Base-by-base conservation (phyloP, 2,329 filamentous ascomycete genomes). In the Furcasterigmium sp. region DNA sequence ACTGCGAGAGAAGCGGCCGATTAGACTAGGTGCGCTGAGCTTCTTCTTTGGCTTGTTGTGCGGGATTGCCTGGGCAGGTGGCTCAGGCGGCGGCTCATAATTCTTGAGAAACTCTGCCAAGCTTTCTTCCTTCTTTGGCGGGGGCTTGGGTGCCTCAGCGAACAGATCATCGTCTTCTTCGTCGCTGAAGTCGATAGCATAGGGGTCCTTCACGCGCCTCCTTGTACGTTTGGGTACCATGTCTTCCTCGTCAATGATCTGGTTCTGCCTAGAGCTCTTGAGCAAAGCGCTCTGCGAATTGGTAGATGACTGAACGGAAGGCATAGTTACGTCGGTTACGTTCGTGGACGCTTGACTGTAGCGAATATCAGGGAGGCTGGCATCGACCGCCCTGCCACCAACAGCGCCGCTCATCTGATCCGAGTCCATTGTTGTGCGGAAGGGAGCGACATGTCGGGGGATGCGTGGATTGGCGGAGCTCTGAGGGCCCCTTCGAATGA, bases 171-270 rank as follows among this genome's bases (percentile, higher is more conserved):
- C 75, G 8, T 82, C 72, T 5, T 82, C 82, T 42, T 85, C 80
- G 44, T 88, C 84, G 53, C 83, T 86, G 23, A 82, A 71, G 56
- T 96, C 91, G 50, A 97, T 88, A n/a, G 90, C 88, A 52, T 97
- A 97, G 0, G 91, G 93, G 56, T 98, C 93, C 44, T 80, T 86
- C 41, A 90, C 80, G 21, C 88, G 82, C 37, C 84, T 79, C 36
- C 84, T 87, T 56, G 87, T 95, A 42, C 86, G 80, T 53, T 80
- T 77, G 5, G 87, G 84, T 58, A 82, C 75, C 56, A 72, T 72
- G 39, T 76, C 69, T 2, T 72, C 72, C 3, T 76, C 71, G 21
- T 72, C 72, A 48, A 73, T 68, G 41, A 64, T 61, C 40, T 62
- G 68, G 38, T 56, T 59, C 34, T 61, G 56, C 37, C 60, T 51